These are phyloP conservation scores for Staphylotrichum longicolle DNA, from an alignment of 495 filamentous ascomycete genomes.

Conservation along the genomic window DNA sequence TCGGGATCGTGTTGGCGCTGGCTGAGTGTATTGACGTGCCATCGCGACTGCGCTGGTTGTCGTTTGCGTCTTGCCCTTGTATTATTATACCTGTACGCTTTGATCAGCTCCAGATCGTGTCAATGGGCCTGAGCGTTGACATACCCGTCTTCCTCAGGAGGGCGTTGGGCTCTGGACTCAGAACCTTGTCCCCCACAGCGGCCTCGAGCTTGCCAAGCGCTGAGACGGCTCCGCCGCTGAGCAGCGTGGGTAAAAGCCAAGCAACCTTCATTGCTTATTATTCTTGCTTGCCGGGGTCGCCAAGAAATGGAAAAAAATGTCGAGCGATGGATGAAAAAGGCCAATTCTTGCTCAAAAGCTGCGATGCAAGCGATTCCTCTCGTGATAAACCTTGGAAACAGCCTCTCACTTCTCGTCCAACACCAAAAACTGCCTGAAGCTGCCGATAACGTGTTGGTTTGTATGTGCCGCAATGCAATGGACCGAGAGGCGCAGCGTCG, in stretches of 20 bases:
- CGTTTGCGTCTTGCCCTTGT: slow-evolving; percentile 14
- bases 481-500: not conserved
- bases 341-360: not conserved
- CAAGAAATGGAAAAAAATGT: slow-evolving; percentile 5
- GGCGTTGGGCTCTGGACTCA: slow-evolving; percentile 69
- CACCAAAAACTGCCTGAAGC: not conserved
- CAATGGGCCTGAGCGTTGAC: not conserved
- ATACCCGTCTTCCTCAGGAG: slow-evolving; percentile 68
- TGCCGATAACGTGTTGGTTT: not conserved
- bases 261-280: slow-evolving; percentile 24
- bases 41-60: not conserved
- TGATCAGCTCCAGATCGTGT: not conserved
- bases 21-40: slow-evolving; percentile 4
- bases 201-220: slow-evolving; percentile 55
- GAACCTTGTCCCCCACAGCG: slow-evolving; percentile 79
- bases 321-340: not conserved
- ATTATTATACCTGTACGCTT: slow-evolving; percentile 24
- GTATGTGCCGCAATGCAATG: slow-evolving; percentile 4
- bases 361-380: not conserved
- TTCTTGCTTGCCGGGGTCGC: not conserved
- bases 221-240: slow-evolving; percentile 32
- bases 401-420: not conserved
- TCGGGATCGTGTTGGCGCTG: not conserved
- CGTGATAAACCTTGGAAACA: not conserved
- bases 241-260: slow-evolving; percentile 27